These are phyloP conservation scores for Diplosphaera chodatii DNA, from an alignment of 139 green algal species.

Conservation along the genomic window DNA sequence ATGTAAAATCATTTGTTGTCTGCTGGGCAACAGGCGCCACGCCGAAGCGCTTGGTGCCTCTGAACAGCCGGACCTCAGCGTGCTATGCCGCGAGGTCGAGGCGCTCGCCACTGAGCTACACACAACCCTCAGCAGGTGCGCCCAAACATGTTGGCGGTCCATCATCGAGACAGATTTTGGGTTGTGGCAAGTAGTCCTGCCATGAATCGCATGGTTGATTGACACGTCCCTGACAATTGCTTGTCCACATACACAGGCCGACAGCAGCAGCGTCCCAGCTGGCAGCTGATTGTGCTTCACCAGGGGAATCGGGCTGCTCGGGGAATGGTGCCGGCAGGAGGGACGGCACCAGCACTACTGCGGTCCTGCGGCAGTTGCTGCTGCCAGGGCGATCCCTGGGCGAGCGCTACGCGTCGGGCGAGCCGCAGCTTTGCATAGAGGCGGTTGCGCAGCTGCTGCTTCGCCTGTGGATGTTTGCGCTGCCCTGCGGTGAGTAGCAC, in stretches of 20 bases:
- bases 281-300: too few relatives aligned
- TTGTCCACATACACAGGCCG: too few relatives aligned
- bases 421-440: neutral
- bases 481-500: neutral
- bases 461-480: neutral
- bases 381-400: neutral
- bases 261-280: too few relatives aligned
- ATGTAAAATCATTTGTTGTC: too few relatives aligned
- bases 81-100: neutral
- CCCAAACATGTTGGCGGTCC: neutral
- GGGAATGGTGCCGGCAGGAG: neutral
- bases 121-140: neutral
- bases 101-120: neutral
- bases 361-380: neutral
- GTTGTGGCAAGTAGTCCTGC: too few relatives aligned
- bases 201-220: neutral
- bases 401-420: neutral
- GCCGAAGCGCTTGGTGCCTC: neutral
- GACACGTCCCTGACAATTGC: too few relatives aligned
- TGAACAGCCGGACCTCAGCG: neutral
- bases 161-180: too few relatives aligned
- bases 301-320: neutral
- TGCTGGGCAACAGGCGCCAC: neutral
- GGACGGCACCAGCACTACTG: neutral
- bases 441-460: neutral